Evolutionary conservation across 2,329 filamentous ascomycete species (phyloP).

Genomic region (Karstenula rhodostoma): DNA sequence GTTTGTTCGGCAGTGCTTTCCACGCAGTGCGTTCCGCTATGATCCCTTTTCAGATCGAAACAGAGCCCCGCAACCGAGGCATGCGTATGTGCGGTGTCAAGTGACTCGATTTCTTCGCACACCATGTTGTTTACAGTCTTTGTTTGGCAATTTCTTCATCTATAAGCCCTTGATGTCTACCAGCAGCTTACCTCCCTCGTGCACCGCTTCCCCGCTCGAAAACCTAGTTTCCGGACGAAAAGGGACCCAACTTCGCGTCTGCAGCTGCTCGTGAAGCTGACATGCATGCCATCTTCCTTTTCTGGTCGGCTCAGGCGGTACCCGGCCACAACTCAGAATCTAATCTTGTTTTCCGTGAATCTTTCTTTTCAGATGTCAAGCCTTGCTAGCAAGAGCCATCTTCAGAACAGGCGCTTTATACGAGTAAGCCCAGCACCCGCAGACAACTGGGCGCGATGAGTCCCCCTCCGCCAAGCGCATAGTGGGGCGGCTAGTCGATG

Average conservation of each 20-base stretch:
- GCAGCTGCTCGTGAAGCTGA: not conserved
- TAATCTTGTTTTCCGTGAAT: not conserved
- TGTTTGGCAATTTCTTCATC: not conserved
- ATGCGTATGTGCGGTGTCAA: too few relatives aligned
- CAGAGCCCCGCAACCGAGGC: too few relatives aligned
- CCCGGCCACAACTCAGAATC: not conserved
- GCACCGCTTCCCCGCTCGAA: too few relatives aligned
- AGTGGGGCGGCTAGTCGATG: not conserved
- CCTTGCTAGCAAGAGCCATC: not conserved
- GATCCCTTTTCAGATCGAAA: too few relatives aligned
- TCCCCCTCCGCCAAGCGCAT: not conserved
- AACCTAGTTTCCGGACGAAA: not conserved
- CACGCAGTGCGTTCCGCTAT: too few relatives aligned
- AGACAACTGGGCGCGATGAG: too few relatives aligned
- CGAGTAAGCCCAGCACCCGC: not conserved
- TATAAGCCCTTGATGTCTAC: not conserved
- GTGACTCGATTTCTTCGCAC: too few relatives aligned
- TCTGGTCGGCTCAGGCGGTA: slow-evolving; percentile 4
- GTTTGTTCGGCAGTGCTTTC: too few relatives aligned
- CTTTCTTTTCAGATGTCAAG: not conserved
- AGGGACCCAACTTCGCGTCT: not conserved
- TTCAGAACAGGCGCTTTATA: not conserved
- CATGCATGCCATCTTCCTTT: not conserved
- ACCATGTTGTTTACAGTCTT: not conserved
- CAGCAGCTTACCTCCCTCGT: not conserved